Percentiles rank a stretch among this genome's conserved stretches.
phyloP scores from a whole-genome alignment of 176 grass and related monocot genomes.

The Bothriochloa decipiens region DNA sequence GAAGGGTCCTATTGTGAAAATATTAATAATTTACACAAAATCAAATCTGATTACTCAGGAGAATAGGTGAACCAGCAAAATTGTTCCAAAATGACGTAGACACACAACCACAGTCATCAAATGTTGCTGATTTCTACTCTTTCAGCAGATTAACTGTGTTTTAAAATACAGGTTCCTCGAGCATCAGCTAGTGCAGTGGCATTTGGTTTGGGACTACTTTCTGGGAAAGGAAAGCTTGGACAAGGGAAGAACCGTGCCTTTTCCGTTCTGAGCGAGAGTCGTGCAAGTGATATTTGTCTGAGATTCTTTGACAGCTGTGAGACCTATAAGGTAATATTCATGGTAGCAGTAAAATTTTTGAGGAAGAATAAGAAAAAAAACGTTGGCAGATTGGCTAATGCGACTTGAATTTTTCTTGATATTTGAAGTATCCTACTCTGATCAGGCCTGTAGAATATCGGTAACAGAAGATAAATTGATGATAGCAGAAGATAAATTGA shows the following conservation, averaged over 20 bases:
- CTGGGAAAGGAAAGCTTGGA: slow-evolving; percentile 90
- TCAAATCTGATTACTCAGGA: background rate
- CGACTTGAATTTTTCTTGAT: background rate
- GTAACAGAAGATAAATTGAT: slow-evolving; percentile 8
- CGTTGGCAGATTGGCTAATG: background rate
- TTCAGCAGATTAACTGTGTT: background rate
- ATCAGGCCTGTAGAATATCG: background rate
- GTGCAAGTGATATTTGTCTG: slow-evolving; percentile 93
- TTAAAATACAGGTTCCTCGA: slow-evolving; percentile 72
- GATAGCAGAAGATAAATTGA: no score
- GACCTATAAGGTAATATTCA: slow-evolving; percentile 83
- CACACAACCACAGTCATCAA: background rate
- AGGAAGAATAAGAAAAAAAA: background rate
- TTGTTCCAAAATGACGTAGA: background rate
- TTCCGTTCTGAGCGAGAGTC: slow-evolving; percentile 88
- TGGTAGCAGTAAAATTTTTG: slow-evolving; percentile 3
- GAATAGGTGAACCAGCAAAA: background rate
- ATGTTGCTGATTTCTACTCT: slow-evolving; percentile 9
- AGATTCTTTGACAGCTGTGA: slow-evolving; percentile 82
- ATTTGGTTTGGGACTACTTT: slow-evolving; percentile 90
- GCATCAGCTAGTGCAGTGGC: slow-evolving; percentile 95
- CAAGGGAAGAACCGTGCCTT: slow-evolving; percentile 75
- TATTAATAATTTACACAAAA: background rate
- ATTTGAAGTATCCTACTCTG: background rate
- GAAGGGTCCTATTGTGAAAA: background rate